phyloP scores from a whole-genome alignment of 2,329 filamentous ascomycete genomes.

The Stemphylium vesicarium region DNA sequence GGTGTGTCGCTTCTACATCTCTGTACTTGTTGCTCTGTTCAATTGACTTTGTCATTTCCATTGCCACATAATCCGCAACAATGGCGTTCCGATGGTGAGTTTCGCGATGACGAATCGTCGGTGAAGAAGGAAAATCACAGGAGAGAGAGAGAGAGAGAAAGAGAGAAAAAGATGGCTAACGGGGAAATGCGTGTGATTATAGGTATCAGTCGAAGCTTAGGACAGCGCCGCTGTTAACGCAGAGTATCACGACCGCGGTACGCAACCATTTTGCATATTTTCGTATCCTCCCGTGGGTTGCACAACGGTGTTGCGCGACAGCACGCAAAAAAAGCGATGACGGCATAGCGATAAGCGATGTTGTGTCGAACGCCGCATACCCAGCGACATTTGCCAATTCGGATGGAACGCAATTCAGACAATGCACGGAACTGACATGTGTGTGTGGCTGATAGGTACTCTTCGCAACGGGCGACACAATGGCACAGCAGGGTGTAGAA shows the following conservation, averaged over 20 bases:
- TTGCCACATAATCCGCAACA: constrained; percentile 1
- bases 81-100: constrained; percentile 19
- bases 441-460: constrained; percentile 66
- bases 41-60: neutral
- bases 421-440: constrained; percentile 11
- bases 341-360: neutral
- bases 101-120: neutral
- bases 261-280: neutral
- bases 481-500: constrained; percentile 91
- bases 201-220: constrained; percentile 89
- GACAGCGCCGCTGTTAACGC: constrained; percentile 83
- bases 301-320: neutral
- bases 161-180: constrained; percentile 3
- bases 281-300: neutral
- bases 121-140: neutral
- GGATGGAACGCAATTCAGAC: neutral
- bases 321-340: neutral
- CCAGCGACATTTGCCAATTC: neutral
- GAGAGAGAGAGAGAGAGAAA: neutral
- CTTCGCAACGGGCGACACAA: constrained; percentile 88
- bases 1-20: constrained; percentile 1
- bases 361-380: neutral
- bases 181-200: neutral
- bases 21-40: neutral
- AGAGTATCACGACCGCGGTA: constrained; percentile 84